Evolutionary conservation across 2,329 filamentous ascomycete genomes (phyloP), one percentile per base, ranked within the genome.

Genomic region (Trichoderma sp.): DNA sequence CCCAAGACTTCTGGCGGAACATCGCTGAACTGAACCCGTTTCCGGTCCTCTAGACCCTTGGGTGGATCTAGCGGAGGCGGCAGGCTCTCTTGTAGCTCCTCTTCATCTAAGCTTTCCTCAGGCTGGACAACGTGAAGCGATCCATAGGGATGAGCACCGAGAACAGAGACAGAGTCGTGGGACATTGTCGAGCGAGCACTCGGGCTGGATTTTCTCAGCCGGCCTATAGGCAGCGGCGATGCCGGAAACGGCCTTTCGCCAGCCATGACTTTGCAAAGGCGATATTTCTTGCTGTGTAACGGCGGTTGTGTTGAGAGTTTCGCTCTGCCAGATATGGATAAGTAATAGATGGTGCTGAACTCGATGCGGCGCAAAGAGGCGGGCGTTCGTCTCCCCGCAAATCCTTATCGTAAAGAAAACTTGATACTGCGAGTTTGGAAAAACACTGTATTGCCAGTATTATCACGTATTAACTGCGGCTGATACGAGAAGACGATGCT

Each of bases 61-160:
- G 71, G 70, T 67, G 74, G 71, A 2, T 75, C 80, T 69, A 76
- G 70, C 54, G 74, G 77, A 67, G 73, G 81, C 34, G 74, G 74
- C 8, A 69, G 74, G 34, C 75, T 71, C n/a, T 75, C 70, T 27
- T 70, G 71, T 32, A 71, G 71, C 7, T 73, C 71, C 19, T 71
- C 69, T 17, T 13, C 27, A 29, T 56, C 29, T 5, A n/a, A 37
- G 9, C 25, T 35, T 29, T 64, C 15, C 13, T 37, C 53, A 15
- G 69, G 72, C 34, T 77, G 70, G 68, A 80, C 76, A 39, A 84
- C 74, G 19, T 77, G 78, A 25, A 85, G 77, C 13, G 75, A 78
- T 6, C 83, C 83, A 34, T 82, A 71, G 13, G 83, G 81, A 66
- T 79, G 73, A 1, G 75, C 74, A n/a, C 81, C 80, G 25, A 79